Evolutionary conservation across 805 yeast species (phyloP), one percentile per base, ranked within the genome.

Genomic region (Candida tibetensis): DNA sequence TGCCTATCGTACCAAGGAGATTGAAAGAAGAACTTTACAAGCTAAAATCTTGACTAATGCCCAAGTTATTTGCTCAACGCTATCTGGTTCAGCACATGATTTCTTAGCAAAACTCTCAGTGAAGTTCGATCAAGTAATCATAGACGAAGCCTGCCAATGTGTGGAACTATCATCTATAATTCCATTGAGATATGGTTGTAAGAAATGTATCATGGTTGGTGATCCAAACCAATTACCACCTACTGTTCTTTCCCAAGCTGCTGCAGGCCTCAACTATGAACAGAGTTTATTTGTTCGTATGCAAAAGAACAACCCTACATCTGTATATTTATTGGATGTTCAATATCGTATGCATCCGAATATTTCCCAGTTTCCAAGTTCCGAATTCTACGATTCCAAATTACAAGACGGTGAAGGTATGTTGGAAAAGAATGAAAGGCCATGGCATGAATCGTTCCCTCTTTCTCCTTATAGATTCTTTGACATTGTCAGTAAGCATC

Each of bases 201-300:
- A 74, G 42, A 79, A 81, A 39, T 91, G 98, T 65, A 83, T 93
- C 34, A 85, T 93, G 95, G 99, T 93, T 32, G 99, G 99, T 58
- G 99, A 93, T 66, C 98, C 98, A 2, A 90, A 93, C 57, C 99
- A 93, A 64, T 72, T 93, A 45, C 99, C 99, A 0, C 99, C 99
- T 0, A 91, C 99, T 0, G 98, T 91, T 8, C 64, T 93, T 14
- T 91, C 97, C 0, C 89, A 85, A 49, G 82, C 79, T 10, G 98
- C 99, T 1, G 82, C 95, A 1, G 69, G 77, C 4, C 76, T 71
- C 49, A 77, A 79, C 30, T 93, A 93, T 55, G 96, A 91, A 46
- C 96, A 91, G 60, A 85, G 95, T 55, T 69, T 93, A 53, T 93
- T 93, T 60, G 98, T 91, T 29, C 74, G 99, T 45, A 90, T 91